Conservation (phyloP, 371 early-diverging fungal species). For the Batrachochytrium dendrobatidis region DNA sequence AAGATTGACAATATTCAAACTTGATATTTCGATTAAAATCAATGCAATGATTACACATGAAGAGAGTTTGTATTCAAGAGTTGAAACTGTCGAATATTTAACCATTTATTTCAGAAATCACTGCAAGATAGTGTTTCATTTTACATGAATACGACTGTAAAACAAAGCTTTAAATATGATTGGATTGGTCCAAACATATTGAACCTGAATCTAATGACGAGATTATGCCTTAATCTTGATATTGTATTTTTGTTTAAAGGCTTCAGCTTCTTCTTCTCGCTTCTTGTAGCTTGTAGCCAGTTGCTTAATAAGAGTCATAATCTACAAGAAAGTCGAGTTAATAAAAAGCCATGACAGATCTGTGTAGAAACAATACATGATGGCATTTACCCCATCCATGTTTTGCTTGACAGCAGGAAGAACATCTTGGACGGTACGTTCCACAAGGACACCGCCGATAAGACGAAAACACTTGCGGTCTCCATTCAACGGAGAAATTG, state of each 20-base stretch:
- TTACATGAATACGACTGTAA: too few species aligned
- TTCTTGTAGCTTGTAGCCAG: slow-evolving; percentile 71
- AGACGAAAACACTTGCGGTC: slow-evolving; percentile 89
- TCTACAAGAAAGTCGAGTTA: slow-evolving; percentile 23
- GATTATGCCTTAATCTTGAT: slow-evolving; percentile 21
- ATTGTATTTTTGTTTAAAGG: slow-evolving; percentile 58
- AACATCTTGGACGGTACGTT: slow-evolving; percentile 86
- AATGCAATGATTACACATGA: too few species aligned
- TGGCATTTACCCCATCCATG: slow-evolving; percentile 66
- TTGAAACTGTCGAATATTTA: too few species aligned
- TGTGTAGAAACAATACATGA: neutral
- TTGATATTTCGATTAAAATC: too few species aligned
- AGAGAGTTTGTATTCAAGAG: too few species aligned
- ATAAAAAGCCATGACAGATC: neutral
- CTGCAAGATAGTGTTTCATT: too few species aligned
- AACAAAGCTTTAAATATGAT: too few species aligned
- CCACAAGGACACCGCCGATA: slow-evolving; percentile 88
- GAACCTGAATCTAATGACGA: too few species aligned
- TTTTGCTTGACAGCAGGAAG: slow-evolving; percentile 83
- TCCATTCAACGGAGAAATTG: slow-evolving; percentile 70
- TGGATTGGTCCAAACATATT: too few species aligned
- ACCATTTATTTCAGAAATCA: too few species aligned
- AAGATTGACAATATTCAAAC: too few species aligned
- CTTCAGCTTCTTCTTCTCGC: slow-evolving; percentile 80
- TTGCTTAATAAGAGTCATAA: slow-evolving; percentile 68